Conservation (phyloP, 371 early-diverging fungal genomes). For the Dinochytrium kinnereticum region DNA sequence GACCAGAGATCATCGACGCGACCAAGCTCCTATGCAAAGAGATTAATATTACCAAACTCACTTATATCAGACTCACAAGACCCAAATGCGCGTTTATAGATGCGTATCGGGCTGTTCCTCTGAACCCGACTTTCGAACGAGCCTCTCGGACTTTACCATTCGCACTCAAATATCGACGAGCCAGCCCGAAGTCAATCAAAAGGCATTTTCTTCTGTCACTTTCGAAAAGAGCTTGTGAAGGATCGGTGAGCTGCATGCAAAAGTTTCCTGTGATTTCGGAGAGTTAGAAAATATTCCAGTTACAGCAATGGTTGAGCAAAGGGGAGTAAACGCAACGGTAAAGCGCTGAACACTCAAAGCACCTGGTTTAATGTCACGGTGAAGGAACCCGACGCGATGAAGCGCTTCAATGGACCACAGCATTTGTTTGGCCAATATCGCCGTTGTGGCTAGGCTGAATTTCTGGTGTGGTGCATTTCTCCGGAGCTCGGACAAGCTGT, state of each 20-base stretch:
- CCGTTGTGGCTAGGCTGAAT: constrained; percentile 62
- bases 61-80: constrained; percentile 33
- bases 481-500: constrained; percentile 63
- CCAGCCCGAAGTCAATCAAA: constrained; percentile 60
- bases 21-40: constrained; percentile 60
- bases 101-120: constrained; percentile 68
- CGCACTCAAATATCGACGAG: constrained; percentile 39
- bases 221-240: not conserved
- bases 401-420: constrained; percentile 56
- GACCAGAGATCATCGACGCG: constrained; percentile 76
- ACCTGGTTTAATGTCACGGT: constrained; percentile 77
- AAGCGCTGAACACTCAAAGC: no score
- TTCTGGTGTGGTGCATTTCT: constrained; percentile 32
- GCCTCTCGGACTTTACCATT: constrained; percentile 15
- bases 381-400: constrained; percentile 62
- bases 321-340: no score
- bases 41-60: not conserved
- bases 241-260: constrained; percentile 45
- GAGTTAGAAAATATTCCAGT: no score
- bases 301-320: no score
- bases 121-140: constrained; percentile 61
- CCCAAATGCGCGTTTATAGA: constrained; percentile 62
- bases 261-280: constrained; percentile 52
- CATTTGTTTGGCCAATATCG: constrained; percentile 64
- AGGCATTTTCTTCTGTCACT: constrained; percentile 30